phyloP scores from a whole-genome alignment of 129 eudicot genomes.

The Artemisia tridentata region DNA sequence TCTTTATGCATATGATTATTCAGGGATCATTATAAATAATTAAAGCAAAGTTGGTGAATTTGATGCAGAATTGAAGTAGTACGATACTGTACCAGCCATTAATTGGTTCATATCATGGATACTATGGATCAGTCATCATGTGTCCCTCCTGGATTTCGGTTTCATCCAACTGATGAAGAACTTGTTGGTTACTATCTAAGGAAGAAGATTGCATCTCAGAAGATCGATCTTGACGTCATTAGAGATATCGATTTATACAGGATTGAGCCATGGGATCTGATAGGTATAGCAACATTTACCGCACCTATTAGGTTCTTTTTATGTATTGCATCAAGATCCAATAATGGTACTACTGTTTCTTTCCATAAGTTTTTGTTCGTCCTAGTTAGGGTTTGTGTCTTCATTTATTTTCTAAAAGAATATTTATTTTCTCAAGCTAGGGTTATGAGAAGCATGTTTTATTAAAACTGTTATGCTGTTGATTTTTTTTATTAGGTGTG shows the following conservation, averaged over 20 bases:
- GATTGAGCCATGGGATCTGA: conserved; percentile 91
- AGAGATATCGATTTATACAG: conserved; percentile 79
- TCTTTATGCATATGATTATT: conserved; percentile 34
- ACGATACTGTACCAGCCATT: conserved; percentile 9
- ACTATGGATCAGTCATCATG: conserved; percentile 59
- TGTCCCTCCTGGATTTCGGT: conserved; percentile 83
- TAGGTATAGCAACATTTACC: conserved; percentile 38
- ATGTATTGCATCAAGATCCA: conserved; percentile 22
- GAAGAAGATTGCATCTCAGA: conserved; percentile 82
- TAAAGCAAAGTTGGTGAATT: conserved; percentile 42
- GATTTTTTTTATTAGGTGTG: no score
- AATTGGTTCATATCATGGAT: conserved; percentile 38
- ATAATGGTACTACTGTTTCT: background rate
- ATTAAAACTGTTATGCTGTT: no score
- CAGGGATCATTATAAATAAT: conserved; percentile 35
- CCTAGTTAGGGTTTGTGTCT: conserved; percentile 22
- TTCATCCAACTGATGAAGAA: conserved; percentile 85
- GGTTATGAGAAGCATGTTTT: no score
- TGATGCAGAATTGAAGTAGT: conserved; percentile 42
- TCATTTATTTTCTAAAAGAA: background rate
- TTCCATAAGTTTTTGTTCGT: conserved; percentile 9
- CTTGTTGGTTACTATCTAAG: conserved; percentile 81
- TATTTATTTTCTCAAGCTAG: background rate
- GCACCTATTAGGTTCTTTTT: conserved; percentile 9
- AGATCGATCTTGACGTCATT: conserved; percentile 82